Percentiles rank a stretch among this genome's conserved stretches.
Evolutionary conservation across 495 filamentous ascomycete species (phyloP).

Genomic region (Hypoxylon subgilvum): DNA sequence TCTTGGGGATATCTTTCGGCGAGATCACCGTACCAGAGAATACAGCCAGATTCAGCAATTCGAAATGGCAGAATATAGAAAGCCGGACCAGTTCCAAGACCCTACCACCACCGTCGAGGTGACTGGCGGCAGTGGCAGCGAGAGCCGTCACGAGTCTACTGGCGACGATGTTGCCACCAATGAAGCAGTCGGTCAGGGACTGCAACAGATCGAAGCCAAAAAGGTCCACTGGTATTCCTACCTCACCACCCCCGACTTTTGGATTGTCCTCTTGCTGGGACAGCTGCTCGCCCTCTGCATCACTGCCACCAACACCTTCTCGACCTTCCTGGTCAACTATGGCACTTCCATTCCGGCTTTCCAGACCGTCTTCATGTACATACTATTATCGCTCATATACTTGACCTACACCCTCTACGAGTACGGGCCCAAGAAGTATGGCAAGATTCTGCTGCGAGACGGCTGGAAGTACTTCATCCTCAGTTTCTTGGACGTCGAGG

Average conservation of each 20-base stretch:
- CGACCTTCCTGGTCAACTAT: slow-evolving; percentile 68
- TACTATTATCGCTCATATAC: slow-evolving; percentile 82
- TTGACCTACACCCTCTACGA: slow-evolving; percentile 80
- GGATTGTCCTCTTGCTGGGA: slow-evolving; percentile 78
- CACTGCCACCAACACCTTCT: slow-evolving; percentile 88
- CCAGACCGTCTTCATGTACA: slow-evolving; percentile 94
- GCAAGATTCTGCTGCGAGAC: slow-evolving; percentile 64
- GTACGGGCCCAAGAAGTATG: slow-evolving; percentile 77
- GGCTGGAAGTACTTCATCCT: slow-evolving; percentile 96
- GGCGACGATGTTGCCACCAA: slow-evolving; percentile 18
- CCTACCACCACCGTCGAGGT: slow-evolving; percentile 35
- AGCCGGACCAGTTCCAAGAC: slow-evolving; percentile 24
- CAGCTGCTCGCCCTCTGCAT: slow-evolving; percentile 88
- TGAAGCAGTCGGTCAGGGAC: slow-evolving; percentile 42
- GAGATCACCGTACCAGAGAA: slow-evolving; percentile 20
- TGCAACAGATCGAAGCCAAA: slow-evolving; percentile 54
- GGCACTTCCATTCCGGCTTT: slow-evolving; percentile 92
- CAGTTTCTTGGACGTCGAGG: slow-evolving; percentile 90
- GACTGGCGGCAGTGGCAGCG: slow-evolving; percentile 21
- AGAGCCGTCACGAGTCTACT: slow-evolving; percentile 1
- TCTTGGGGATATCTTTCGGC: slow-evolving; percentile 19
- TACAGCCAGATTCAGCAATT: slow-evolving; percentile 30
- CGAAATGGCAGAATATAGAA: slow-evolving; percentile 38
- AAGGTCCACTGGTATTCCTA: slow-evolving; percentile 76
- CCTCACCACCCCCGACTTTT: slow-evolving; percentile 85